Evolutionary conservation across 2,329 filamentous ascomycete genomes (phyloP), one percentile per base, ranked within the genome.

Genomic region (Penicillium polonicum): DNA sequence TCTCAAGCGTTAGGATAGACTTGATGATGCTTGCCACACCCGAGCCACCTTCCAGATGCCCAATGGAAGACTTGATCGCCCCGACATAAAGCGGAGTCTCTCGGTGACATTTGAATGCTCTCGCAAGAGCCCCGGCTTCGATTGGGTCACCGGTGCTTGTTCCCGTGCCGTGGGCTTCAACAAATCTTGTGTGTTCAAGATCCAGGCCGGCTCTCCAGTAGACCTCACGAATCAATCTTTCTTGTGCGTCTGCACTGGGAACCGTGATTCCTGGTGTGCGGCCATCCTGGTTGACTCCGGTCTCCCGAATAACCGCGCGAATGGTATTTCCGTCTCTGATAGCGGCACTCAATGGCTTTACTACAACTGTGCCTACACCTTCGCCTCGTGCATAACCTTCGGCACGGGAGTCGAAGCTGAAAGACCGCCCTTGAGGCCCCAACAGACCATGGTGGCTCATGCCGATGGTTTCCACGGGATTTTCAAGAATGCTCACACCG

Each of bases 201-300:
- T 64, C 42, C 8, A 68, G 57, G 3, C 66, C 75, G 6, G 71
- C 70, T 42, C 54, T 58, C 19, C 58, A 42, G 51, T 78, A 78
- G 0, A 69, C 66, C 27, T 62, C 45, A 15, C 68, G 62, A 17
- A 76, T 75, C 12, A 76, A 44, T 19, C 58, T 60, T 52, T 71
- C 72, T 51, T 79, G 76, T 0, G 72, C 67, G 4, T 66, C 62
- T 1, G 59, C 52, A 50, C 60, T 80, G 0, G 80, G 80, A 48
- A 77, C 69, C 0, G 78, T 78, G 29, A 82, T 78, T 1, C 78
- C 77, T 7, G 74, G 68, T 0, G 79, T 80, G 19, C 63, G 65
- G 2, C 73, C 72, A 58, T 74, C 71, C 23, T 60, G 56, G 43
- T 72, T 74, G 19, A 66, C 57, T 2, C 61, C 65, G 1, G 69